Conservation (phyloP, 192 early-diverging fungal species). For the Mortierella claussenii region DNA sequence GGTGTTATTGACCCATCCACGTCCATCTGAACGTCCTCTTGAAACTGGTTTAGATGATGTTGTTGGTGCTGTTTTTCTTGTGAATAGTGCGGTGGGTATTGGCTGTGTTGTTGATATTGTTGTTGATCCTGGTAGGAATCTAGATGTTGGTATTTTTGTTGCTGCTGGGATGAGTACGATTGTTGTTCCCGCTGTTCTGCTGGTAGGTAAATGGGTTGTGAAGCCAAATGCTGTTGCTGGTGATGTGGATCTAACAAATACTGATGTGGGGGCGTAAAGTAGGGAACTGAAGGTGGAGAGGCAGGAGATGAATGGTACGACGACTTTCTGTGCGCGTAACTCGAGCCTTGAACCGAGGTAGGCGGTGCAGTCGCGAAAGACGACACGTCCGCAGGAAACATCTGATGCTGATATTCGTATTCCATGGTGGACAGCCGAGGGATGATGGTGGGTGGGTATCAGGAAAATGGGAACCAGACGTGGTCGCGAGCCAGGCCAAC, state of each 20-base stretch:
- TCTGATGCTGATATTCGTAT: slow-evolving; percentile 30
- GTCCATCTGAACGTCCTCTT: slow-evolving; percentile 34
- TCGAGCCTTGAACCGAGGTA: slow-evolving; percentile 11
- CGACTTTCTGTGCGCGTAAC: slow-evolving; percentile 16
- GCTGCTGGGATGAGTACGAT: neutral
- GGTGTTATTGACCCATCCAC: slow-evolving; percentile 10
- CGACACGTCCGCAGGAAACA: neutral
- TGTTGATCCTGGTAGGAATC: neutral
- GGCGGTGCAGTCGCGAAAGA: slow-evolving; percentile 9
- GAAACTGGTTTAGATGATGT: slow-evolving; percentile 6
- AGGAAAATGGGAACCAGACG: neutral
- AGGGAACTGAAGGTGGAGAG: slow-evolving; percentile 17
- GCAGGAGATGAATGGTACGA: slow-evolving; percentile 11
- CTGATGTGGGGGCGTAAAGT: slow-evolving; percentile 1
- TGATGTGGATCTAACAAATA: slow-evolving; percentile 15
- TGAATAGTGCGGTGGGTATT: slow-evolving; percentile 7
- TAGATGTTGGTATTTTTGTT: slow-evolving; percentile 2
- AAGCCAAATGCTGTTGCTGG: slow-evolving; percentile 5
- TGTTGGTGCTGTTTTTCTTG: slow-evolving; percentile 22
- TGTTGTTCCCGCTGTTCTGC: neutral
- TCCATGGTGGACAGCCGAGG: slow-evolving; percentile 16
- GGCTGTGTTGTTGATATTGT: slow-evolving; percentile 18
- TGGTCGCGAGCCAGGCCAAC: neutral
- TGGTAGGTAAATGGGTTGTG: neutral
- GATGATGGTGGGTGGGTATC: slow-evolving; percentile 1